Evolutionary conservation across 176 grass and related monocot species (phyloP).

Genomic region (Juncus inflexus): DNA sequence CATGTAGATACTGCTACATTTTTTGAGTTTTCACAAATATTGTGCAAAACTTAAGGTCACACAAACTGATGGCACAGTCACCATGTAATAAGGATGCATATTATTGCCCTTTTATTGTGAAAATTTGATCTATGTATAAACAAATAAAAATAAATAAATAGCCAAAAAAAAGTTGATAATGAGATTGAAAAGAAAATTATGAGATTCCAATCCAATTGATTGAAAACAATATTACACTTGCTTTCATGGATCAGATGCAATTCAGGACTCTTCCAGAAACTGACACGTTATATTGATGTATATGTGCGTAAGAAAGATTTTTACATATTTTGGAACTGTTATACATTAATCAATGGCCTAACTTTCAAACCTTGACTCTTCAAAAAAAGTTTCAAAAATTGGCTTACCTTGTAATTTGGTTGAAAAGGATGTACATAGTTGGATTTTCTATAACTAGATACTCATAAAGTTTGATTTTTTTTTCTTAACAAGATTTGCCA

Average conservation of each 20-base stretch:
- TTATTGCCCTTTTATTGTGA: neutral
- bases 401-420: neutral
- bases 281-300: too few species aligned
- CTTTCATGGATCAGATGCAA: too few species aligned
- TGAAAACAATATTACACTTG: too few species aligned
- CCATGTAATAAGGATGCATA: neutral
- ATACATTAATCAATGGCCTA: slow-evolving; percentile 4
- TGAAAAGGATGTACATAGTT: neutral
- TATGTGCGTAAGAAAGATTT: too few species aligned
- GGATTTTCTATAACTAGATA: slow-evolving; percentile 13
- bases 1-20: too few species aligned
- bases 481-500: neutral
- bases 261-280: too few species aligned
- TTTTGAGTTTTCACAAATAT: neutral
- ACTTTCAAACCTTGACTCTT: neutral
- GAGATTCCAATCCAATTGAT: neutral
- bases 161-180: neutral
- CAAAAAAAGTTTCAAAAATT: neutral
- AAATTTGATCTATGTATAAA: neutral
- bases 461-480: neutral
- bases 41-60: neutral
- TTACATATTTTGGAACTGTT: too few species aligned
- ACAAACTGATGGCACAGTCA: slow-evolving; percentile 7
- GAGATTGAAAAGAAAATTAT: neutral
- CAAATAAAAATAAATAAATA: neutral